Evolutionary conservation across 176 grass and related monocot genomes (phyloP), one percentile per base, ranked within the genome.

Genomic region (Triticum turgidum): DNA sequence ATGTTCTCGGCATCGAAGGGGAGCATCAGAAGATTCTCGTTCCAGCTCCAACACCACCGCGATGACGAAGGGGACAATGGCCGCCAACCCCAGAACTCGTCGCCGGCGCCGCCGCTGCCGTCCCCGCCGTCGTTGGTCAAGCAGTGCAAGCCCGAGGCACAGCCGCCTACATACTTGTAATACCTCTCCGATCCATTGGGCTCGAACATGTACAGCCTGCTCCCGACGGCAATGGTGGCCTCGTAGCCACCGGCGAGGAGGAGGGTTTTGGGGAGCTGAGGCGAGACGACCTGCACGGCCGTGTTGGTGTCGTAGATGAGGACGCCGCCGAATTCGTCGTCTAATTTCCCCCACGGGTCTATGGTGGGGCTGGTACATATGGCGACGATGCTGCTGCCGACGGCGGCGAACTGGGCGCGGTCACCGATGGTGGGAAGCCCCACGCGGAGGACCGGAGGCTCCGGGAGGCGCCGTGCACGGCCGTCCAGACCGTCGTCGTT

Each of bases 51-150:
- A 3, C 21, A 5, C 59, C 59, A 62, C n/a, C 7, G n/a, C 9
- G 59, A 62, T 3, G 59, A 61, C 49, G 14, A 58, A 21, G 2
- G 54, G 54, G 54, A 21, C 54, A 58, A 58, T 58, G 54, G 59
- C 7, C 9, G n/a, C 59, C 61, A 63, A 24, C 0, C 3, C 61
- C 61, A 63, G 9, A 62, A 62, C 59, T 4, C 1, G 52, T 58
- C 54, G 54, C 2, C 0, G 18, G 0, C 18, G 6, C 0, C 0
- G 52, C 52, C 51, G 5, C 51, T 54, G 5, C 12, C 0, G 47
- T 51, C 47, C 0, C 0, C 49, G 49, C 17, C 54, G 0, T 58
- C 52, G 6, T 20, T 22, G 18, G 61, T 25, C 61, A 25, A 21
- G 61, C 61, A 63, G 61, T 63, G 61, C 61, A 63, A 63, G 61